Evolutionary conservation across 169 alveolate species (phyloP).

Genomic region (Toxoplasma gondii): DNA sequence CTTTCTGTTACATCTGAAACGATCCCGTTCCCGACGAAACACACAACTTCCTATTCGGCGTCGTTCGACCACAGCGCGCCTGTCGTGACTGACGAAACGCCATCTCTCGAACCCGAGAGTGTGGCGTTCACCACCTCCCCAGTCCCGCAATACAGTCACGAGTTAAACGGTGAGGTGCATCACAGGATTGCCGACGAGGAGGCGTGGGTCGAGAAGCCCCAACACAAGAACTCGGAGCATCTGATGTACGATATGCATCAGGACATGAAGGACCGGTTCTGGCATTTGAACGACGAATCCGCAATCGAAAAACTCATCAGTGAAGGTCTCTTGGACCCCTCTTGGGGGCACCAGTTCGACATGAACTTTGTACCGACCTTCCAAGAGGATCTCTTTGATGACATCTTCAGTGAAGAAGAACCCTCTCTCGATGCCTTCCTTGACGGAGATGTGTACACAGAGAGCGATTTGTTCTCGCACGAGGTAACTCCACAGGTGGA

Average conservation of each 20-base stretch:
- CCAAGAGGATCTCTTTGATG: neutral
- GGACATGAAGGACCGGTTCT: slow-evolving; percentile 15
- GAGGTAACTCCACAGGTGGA: too few species aligned
- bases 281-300: neutral
- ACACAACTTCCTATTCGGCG: neutral
- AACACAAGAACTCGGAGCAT: neutral
- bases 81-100: neutral
- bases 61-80: neutral
- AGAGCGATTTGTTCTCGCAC: too few species aligned
- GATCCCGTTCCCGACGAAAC: neutral
- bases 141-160: neutral
- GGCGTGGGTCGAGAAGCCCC: neutral
- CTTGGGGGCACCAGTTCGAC: neutral
- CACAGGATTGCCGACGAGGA: neutral
- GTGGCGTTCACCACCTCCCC: neutral
- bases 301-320: neutral
- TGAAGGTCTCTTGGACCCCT: neutral
- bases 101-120: neutral
- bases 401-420: neutral
- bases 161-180: neutral
- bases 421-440: neutral
- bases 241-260: neutral
- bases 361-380: neutral
- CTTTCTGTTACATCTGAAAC: neutral
- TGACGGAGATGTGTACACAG: neutral